phyloP scores from a whole-genome alignment of 345 rosid genomes.

The Bruguiera sexangula region DNA sequence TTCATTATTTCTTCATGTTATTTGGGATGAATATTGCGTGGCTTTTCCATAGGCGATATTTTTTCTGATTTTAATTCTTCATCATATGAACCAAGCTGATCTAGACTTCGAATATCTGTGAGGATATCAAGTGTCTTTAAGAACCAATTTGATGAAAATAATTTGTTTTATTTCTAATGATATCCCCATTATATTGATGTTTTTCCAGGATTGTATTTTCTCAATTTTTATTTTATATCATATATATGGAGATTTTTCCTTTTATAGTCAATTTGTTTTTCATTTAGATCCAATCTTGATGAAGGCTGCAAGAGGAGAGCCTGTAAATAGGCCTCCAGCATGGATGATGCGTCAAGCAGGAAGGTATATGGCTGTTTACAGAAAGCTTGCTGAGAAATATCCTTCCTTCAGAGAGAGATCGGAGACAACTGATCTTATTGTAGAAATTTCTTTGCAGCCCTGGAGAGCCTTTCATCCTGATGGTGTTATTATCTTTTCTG shows the following conservation, averaged over 20 bases:
- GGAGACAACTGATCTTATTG: slow-evolving; percentile 92
- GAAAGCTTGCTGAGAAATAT: slow-evolving; percentile 88
- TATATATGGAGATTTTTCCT: background rate
- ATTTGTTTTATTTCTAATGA: too few relatives aligned
- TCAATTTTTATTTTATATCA: too few relatives aligned
- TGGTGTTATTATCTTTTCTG: slow-evolving; percentile 91
- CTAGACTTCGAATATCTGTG: too few relatives aligned
- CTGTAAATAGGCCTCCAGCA: slow-evolving; percentile 80
- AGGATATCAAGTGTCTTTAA: too few relatives aligned
- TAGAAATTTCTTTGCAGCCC: slow-evolving; percentile 92
- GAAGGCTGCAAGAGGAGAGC: slow-evolving; percentile 84
- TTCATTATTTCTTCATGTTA: too few relatives aligned
- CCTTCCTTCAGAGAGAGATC: slow-evolving; percentile 94
- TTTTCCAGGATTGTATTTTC: too few relatives aligned
- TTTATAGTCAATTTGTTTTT: slow-evolving; percentile 14
- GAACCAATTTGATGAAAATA: too few relatives aligned
- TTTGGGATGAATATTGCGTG: too few relatives aligned
- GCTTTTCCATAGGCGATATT: too few relatives aligned
- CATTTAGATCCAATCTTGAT: slow-evolving; percentile 71
- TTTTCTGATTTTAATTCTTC: too few relatives aligned
- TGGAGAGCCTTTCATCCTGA: slow-evolving; percentile 92
- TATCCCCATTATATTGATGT: too few relatives aligned
- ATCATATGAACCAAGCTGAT: too few relatives aligned
- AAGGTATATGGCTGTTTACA: slow-evolving; percentile 94
- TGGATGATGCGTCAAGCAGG: slow-evolving; percentile 99